A percentile compares a stretch with the other conserved stretches of the same genome.
Evolutionary conservation across 306 rosid species (phyloP).

Genomic region (Herpetospermum pedunculosum): DNA sequence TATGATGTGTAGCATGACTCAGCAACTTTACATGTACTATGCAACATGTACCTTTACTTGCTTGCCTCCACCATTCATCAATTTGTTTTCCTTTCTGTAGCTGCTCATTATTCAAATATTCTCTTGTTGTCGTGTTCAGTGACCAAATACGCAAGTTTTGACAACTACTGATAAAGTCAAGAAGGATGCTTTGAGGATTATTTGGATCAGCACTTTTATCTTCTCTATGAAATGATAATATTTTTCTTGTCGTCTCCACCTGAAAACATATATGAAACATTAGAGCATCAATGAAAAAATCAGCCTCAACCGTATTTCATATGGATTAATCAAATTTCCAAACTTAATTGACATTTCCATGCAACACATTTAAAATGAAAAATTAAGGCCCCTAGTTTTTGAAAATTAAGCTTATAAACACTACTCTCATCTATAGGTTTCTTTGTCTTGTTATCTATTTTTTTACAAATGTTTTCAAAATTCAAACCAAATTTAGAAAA

Average conservation of each 20-base stretch:
- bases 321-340: neutral
- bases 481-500: too few species aligned
- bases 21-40: neutral
- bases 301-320: neutral
- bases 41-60: conserved; percentile 60
- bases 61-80: conserved; percentile 99
- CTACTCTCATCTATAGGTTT: too few species aligned
- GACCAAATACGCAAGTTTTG: conserved; percentile 99
- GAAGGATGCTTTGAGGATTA: conserved; percentile 79
- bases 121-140: conserved; percentile 78
- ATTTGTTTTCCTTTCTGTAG: conserved; percentile 98
- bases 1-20: neutral
- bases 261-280: conserved; percentile 18
- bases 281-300: neutral
- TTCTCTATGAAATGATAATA: conserved; percentile 87
- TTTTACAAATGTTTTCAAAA: too few species aligned
- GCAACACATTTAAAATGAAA: neutral
- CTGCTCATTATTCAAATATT: conserved; percentile 84
- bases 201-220: conserved; percentile 83
- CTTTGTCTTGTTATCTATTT: too few species aligned
- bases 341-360: neutral
- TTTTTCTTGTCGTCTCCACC: conserved; percentile 94
- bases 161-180: conserved; percentile 91
- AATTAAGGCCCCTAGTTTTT: too few species aligned
- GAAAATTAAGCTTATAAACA: too few species aligned